A percentile compares a stretch with the other conserved stretches of the same genome.
Conservation (phyloP, 108 stramenopile species). For the Nannochloropsis granulata region DNA sequence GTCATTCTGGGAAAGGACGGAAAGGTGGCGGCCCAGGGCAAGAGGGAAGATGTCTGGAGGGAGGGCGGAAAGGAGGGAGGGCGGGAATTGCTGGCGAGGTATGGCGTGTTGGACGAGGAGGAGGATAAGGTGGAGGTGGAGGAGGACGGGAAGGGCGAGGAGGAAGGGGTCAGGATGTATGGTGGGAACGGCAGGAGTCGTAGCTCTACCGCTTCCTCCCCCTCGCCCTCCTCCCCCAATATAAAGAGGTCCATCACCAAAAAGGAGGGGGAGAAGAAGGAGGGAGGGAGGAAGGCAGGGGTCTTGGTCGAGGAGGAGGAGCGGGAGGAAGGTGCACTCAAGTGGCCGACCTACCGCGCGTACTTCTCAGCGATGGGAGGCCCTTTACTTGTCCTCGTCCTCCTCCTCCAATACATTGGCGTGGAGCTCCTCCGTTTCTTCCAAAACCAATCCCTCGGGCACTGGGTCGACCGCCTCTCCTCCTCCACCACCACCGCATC, state of each 20-base stretch:
- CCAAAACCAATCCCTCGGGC: constrained; percentile 3
- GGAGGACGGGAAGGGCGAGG: not conserved
- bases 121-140: not conserved
- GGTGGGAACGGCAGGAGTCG: not conserved
- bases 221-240: too few relatives aligned
- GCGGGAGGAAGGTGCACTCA: not conserved
- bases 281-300: not conserved
- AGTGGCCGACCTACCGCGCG: not conserved
- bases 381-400: not conserved
- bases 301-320: not conserved
- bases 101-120: not conserved
- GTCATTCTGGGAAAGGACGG: not conserved
- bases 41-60: not conserved
- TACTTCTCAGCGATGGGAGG: constrained; percentile 2
- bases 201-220: not conserved
- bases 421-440: not conserved
- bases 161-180: not conserved
- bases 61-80: not conserved
- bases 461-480: not conserved
- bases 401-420: not conserved
- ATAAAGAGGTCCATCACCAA: not conserved
- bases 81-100: not conserved
- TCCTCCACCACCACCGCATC: not conserved
- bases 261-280: not conserved
- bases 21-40: not conserved